A percentile compares a stretch with the other conserved stretches of the same genome.
Evolutionary conservation across 257 asterid genomes (phyloP).

Genomic region (Nicotiana attenuata): DNA sequence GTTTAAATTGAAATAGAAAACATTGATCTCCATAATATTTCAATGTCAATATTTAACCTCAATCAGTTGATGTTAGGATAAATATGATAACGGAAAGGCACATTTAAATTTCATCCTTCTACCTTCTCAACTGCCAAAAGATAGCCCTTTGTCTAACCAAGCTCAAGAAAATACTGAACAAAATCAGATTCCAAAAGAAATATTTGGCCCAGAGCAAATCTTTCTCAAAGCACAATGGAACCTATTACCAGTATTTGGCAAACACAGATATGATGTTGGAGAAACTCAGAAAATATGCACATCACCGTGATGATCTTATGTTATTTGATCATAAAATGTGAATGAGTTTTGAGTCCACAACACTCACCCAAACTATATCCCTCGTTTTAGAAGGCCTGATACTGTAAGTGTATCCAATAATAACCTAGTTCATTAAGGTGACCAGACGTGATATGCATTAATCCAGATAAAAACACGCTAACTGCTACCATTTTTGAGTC

Average conservation of each 20-base stretch:
- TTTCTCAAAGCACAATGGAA: neutral
- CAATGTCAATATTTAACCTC: neutral
- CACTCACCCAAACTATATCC: neutral
- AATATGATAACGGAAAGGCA: neutral
- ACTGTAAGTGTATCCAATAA: neutral
- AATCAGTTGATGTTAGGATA: neutral
- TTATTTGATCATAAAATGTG: neutral
- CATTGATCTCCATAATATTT: neutral
- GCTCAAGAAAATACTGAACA: neutral
- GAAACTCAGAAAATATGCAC: neutral
- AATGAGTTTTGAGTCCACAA: neutral
- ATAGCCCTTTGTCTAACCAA: neutral
- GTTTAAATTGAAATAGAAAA: neutral
- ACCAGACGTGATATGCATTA: neutral
- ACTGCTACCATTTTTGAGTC: neutral
- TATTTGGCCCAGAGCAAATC: neutral
- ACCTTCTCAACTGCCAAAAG: neutral
- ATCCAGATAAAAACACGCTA: neutral
- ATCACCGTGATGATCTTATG: neutral
- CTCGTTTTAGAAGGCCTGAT: neutral
- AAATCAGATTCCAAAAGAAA: neutral
- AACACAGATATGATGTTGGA: neutral
- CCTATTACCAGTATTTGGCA: neutral
- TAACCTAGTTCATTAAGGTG: neutral
- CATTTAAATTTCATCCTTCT: neutral